phyloP scores from a whole-genome alignment of 495 filamentous ascomycete species.

The Evansstolkia leycettana region DNA sequence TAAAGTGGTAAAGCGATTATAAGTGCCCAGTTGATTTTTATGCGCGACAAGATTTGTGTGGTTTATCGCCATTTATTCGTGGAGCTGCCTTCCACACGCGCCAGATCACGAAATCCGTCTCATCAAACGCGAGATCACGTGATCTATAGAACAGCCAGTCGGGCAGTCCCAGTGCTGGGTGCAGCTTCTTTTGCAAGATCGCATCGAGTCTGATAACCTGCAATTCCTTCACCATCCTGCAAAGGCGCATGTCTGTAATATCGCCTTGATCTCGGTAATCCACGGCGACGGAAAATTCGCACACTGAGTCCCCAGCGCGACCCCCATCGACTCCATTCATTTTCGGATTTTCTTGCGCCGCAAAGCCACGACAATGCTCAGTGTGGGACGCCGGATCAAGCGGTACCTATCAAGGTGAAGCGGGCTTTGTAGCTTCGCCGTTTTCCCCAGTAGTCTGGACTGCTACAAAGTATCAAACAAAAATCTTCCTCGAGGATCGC shows the following conservation, averaged over 20 bases:
- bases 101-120: constrained; percentile 6
- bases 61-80: not conserved
- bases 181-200: too few relatives aligned
- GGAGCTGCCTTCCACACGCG: constrained; percentile 8
- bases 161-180: too few relatives aligned
- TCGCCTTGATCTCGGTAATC: too few relatives aligned
- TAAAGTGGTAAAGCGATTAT: not conserved
- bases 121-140: constrained; percentile 17
- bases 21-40: not conserved
- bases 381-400: constrained; percentile 21
- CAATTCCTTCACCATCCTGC: too few relatives aligned
- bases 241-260: too few relatives aligned
- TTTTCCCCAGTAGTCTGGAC: constrained; percentile 2
- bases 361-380: constrained; percentile 12
- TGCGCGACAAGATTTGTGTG: not conserved
- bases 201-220: too few relatives aligned
- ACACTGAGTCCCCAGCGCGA: too few relatives aligned
- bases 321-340: too few relatives aligned
- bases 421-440: constrained; percentile 11
- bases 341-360: constrained; percentile 1
- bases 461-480: too few relatives aligned
- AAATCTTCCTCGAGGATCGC: too few relatives aligned
- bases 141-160: not conserved
- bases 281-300: too few relatives aligned
- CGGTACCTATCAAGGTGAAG: constrained; percentile 17